phyloP scores from a whole-genome alignment of 2,329 filamentous ascomycete species.

The Hymenoscyphus albidus region DNA sequence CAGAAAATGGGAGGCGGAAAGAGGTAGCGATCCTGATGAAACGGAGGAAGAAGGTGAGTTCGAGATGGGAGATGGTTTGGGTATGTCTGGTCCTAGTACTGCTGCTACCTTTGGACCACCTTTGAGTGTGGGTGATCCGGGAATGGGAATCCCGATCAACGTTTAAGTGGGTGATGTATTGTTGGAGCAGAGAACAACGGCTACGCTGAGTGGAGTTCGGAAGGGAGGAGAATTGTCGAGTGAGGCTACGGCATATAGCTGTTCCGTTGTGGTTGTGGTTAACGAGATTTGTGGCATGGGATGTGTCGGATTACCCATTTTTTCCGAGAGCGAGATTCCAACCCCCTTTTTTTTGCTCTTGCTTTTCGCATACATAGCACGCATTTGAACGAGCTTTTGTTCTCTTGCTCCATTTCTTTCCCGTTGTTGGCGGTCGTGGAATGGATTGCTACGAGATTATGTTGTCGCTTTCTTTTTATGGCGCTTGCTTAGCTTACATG shows the following conservation, averaged over 20 bases:
- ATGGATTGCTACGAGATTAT: neutral
- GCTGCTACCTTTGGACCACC: neutral
- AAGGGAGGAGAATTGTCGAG: neutral
- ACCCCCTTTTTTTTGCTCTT: no score
- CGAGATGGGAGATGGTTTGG: neutral
- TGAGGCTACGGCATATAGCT: neutral
- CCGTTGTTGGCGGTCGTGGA: neutral
- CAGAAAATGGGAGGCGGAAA: neutral
- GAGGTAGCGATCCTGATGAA: constrained; percentile 14
- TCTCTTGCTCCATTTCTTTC: neutral
- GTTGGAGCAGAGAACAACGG: neutral
- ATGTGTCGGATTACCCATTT: neutral
- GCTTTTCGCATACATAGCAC: neutral
- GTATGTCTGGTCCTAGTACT: neutral
- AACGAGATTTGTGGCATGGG: neutral
- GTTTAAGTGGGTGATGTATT: neutral
- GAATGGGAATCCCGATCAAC: neutral
- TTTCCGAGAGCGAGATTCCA: no score
- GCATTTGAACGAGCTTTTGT: neutral
- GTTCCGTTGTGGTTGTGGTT: neutral
- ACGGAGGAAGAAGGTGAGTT: constrained; percentile 14
- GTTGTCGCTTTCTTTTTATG: neutral
- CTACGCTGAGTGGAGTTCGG: neutral
- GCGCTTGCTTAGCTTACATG: neutral
- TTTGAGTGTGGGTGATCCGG: neutral